These are phyloP conservation scores for Xylaria sp. DNA, from an alignment of 2,329 filamentous ascomycete species.

Conservation along the genomic window DNA sequence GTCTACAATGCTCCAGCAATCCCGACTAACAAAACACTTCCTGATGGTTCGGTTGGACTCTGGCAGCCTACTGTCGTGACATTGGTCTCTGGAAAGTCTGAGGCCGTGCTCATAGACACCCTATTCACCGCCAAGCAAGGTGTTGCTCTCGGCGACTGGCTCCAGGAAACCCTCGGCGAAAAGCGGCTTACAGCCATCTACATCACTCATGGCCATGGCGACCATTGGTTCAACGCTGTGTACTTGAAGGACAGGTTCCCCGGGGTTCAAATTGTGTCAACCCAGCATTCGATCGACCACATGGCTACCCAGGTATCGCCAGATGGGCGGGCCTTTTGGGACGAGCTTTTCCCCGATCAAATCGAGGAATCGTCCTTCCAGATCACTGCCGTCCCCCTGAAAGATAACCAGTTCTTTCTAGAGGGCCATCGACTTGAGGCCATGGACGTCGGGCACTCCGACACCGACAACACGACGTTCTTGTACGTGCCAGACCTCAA, in stretches of 20 bases:
- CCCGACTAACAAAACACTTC: constrained; percentile 22
- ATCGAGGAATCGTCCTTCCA: constrained; percentile 36
- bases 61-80: constrained; percentile 36
- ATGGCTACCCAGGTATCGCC: constrained; percentile 41
- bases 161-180: constrained; percentile 48
- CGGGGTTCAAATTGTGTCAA: constrained; percentile 38
- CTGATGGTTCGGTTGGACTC: constrained; percentile 27
- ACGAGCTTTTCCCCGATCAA: constrained; percentile 42
- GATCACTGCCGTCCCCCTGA: constrained; percentile 36
- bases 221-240: constrained; percentile 54
- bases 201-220: constrained; percentile 56
- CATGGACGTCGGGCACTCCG: constrained; percentile 43
- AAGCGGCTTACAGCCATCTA: constrained; percentile 52
- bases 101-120: constrained; percentile 55
- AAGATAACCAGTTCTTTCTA: constrained; percentile 37
- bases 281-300: constrained; percentile 40
- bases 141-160: constrained; percentile 51
- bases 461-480: constrained; percentile 48
- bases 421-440: constrained; percentile 42
- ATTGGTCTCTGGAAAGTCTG: constrained; percentile 30
- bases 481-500: constrained; percentile 51
- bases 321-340: constrained; percentile 41
- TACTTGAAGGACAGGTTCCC: constrained; percentile 50
- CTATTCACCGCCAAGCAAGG: constrained; percentile 49
- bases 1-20: constrained; percentile 32